Conservation (phyloP, 768 basidiomycete genomes). For the Termitomyces sp. region DNA sequence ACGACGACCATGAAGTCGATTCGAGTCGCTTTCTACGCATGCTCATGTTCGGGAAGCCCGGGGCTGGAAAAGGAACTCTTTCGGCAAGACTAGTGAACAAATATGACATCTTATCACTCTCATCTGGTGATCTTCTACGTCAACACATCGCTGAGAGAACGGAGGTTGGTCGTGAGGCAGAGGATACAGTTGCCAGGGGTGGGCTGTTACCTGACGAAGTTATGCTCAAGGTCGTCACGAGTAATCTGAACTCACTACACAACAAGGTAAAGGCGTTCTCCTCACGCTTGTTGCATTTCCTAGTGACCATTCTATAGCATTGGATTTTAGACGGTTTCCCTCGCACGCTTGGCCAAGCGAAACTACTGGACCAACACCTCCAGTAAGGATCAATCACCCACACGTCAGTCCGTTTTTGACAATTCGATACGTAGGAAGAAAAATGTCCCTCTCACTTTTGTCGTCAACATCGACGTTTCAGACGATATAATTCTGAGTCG, state of each 20-base stretch:
- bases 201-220: slow-evolving; percentile 74
- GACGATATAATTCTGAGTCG: slow-evolving; percentile 81
- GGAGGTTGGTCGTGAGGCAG: slow-evolving; percentile 66
- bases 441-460: slow-evolving; percentile 63
- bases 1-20: slow-evolving; percentile 30
- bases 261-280: slow-evolving; percentile 46
- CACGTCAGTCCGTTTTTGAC: slow-evolving; percentile 1
- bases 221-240: slow-evolving; percentile 71
- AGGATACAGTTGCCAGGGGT: slow-evolving; percentile 74
- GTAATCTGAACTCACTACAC: slow-evolving; percentile 58
- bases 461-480: slow-evolving; percentile 85
- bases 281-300: background rate
- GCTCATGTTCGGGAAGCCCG: slow-evolving; percentile 80
- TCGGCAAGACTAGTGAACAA: slow-evolving; percentile 69
- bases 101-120: slow-evolving; percentile 73
- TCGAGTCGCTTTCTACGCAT: slow-evolving; percentile 41
- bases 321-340: slow-evolving; percentile 96
- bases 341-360: slow-evolving; percentile 79
- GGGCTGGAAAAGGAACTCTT: slow-evolving; percentile 83
- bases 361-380: slow-evolving; percentile 71
- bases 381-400: slow-evolving; percentile 34
- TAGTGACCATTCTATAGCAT: slow-evolving; percentile 39
- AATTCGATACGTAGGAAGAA: slow-evolving; percentile 41
- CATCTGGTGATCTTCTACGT: slow-evolving; percentile 81
- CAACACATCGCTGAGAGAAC: slow-evolving; percentile 79